Base-by-base conservation (phyloP, 345 rosid species). In the Acer yangbiense region DNA sequence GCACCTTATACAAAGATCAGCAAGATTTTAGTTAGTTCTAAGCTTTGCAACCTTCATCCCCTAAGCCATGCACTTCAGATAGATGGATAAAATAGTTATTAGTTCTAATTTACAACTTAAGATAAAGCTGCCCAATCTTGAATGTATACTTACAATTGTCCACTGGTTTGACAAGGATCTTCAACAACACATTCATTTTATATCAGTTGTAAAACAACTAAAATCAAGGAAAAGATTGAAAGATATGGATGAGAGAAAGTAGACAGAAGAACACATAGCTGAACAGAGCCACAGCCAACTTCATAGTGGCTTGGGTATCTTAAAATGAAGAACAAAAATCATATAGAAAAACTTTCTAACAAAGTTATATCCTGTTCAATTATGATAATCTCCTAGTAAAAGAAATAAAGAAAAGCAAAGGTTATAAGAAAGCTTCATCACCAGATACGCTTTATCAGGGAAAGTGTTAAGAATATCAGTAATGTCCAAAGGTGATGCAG, bases 1-100 rank as follows among this genome's bases (percentile, higher is more conserved):
- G 99, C 76, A 95, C 99, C 99, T 95, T 64, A 79, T 62, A 73
- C 58, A 52, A 62, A 48, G 65, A 83, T 69, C 73, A 80, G 55
- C 13, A 76, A 35, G 68, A 61, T 29, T 69, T 69, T 69, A 76
- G 73, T 39, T 50, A 70, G 75, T 50, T 21, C 64, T 23, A 79
- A 60, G 48, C 39, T 77, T 71, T 46, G 57, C 71, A 63, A 32
- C 64, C 48, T 55, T 64, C 41, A 27, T 50, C 66, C 18, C 39
- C 7, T 16, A 55, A 67, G 25, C 41, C 10, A 76, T n/a, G 20
- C 16, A 54, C 9, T 48, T 57, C 35, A 44, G 52, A 66, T 18
- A 44, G 52, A 66, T 18, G 17, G 20, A 20, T n/a, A 39, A 65
- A 50, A 52, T 12, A n/a, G 63, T 52, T 39, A 54, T 27, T 63